Conservation (phyloP, 805 yeast genomes). For the Yarrowia yakushimensis region DNA sequence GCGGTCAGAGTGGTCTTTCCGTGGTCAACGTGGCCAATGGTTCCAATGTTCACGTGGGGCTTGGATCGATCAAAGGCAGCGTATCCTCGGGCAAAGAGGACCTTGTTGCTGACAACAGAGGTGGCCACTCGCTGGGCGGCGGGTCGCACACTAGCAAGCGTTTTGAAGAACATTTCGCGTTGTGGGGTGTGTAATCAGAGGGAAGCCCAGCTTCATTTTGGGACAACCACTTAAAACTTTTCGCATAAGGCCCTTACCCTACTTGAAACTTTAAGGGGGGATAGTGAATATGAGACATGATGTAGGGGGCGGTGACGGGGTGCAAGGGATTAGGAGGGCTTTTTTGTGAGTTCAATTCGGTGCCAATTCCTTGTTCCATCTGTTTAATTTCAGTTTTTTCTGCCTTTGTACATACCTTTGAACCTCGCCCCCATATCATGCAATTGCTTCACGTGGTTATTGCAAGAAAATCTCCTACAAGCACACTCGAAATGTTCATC, state of each 20-base stretch:
- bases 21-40: constrained; percentile 98
- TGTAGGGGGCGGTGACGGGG: background rate
- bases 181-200: background rate
- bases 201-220: background rate
- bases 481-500: background rate
- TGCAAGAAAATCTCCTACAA: background rate
- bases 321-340: background rate
- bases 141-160: constrained; percentile 25
- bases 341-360: background rate
- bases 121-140: constrained; percentile 12
- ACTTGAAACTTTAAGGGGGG: background rate
- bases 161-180: constrained; percentile 13
- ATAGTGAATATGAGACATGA: background rate
- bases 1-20: constrained; percentile 98
- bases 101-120: constrained; percentile 11
- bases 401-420: background rate
- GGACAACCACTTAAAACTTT: constrained; percentile 12
- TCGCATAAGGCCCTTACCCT: background rate
- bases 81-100: constrained; percentile 22
- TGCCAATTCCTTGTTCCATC: background rate
- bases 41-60: constrained; percentile 96
- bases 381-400: background rate
- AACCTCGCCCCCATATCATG: background rate
- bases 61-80: constrained; percentile 85
- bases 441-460: background rate